phyloP scores from a whole-genome alignment of 371 early-diverging fungal species.

The Rhizopus arrhizus region DNA sequence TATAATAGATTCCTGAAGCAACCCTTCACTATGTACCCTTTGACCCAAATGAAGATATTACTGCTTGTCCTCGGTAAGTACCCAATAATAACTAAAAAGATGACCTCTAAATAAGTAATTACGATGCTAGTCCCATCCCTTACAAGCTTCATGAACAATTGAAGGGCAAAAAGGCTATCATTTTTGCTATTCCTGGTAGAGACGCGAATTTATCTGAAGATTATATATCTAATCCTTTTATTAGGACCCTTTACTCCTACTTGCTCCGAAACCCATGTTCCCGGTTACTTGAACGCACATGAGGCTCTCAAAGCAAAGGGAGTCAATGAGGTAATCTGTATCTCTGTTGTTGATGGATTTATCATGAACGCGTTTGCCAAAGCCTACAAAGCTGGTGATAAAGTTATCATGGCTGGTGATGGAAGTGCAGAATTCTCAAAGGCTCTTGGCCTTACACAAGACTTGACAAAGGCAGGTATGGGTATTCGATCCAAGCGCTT shows the following conservation, averaged over 20 bases:
- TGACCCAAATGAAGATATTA: conserved; percentile 33
- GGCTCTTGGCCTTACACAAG: conserved; percentile 64
- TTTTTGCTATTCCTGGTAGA: conserved; percentile 71
- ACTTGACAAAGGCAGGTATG: conserved; percentile 42
- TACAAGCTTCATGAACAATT: conserved; percentile 58
- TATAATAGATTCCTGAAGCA: conserved; percentile 32
- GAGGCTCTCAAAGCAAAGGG: conserved; percentile 66
- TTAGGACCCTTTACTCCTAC: conserved; percentile 68
- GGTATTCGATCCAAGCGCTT: conserved; percentile 58
- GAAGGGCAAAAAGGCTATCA: conserved; percentile 73
- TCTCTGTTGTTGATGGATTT: conserved; percentile 59
- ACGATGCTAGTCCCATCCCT: conserved; percentile 23
- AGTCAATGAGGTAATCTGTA: conserved; percentile 60
- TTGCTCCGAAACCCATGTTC: conserved; percentile 73
- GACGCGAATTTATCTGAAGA: not conserved
- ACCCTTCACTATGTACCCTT: conserved; percentile 35
- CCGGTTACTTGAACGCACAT: conserved; percentile 54
- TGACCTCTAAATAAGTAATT: not conserved
- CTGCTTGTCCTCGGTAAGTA: conserved; percentile 37
- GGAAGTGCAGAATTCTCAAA: conserved; percentile 63
- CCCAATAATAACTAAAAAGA: not conserved
- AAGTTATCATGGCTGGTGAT: conserved; percentile 73
- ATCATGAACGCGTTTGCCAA: conserved; percentile 81
- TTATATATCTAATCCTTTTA: not conserved
- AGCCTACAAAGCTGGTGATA: conserved; percentile 52